A percentile compares a stretch with the other conserved stretches of the same genome.
phyloP scores from a whole-genome alignment of 2,329 filamentous ascomycete species.

The Paracoccidioides brasiliensis region DNA sequence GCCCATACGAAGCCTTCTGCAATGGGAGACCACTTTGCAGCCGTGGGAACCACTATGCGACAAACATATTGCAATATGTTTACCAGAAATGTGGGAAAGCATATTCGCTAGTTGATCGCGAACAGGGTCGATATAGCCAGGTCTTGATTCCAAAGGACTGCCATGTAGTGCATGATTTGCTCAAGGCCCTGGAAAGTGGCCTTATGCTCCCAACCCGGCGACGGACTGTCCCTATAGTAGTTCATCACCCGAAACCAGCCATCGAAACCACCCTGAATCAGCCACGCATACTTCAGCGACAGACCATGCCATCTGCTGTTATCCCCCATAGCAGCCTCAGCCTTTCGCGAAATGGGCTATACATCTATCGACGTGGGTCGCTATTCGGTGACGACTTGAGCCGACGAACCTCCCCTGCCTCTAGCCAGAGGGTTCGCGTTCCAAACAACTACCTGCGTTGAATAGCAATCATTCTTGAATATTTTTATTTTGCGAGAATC shows the following conservation, averaged over 20 bases:
- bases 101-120: slow-evolving; percentile 32
- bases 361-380: not conserved
- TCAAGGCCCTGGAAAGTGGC: slow-evolving; percentile 32
- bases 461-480: not conserved
- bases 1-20: slow-evolving; percentile 18
- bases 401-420: not conserved
- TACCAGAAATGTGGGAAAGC: slow-evolving; percentile 24
- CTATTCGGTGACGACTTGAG: not conserved
- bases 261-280: not conserved
- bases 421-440: not conserved
- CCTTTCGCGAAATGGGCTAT: not conserved
- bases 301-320: not conserved
- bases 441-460: not conserved
- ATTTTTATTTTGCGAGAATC: not conserved
- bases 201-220: slow-evolving; percentile 12
- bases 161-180: slow-evolving; percentile 23
- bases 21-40: slow-evolving; percentile 21
- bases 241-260: slow-evolving; percentile 1
- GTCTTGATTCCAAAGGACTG: slow-evolving; percentile 31
- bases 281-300: not conserved
- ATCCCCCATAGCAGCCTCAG: not conserved
- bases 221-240: slow-evolving; percentile 3
- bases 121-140: slow-evolving; percentile 24
- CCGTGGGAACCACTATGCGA: slow-evolving; percentile 21
- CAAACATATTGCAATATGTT: slow-evolving; percentile 24